phyloP scores from a whole-genome alignment of 192 early-diverging fungal genomes.

The Linnemannia schmuckeri region DNA sequence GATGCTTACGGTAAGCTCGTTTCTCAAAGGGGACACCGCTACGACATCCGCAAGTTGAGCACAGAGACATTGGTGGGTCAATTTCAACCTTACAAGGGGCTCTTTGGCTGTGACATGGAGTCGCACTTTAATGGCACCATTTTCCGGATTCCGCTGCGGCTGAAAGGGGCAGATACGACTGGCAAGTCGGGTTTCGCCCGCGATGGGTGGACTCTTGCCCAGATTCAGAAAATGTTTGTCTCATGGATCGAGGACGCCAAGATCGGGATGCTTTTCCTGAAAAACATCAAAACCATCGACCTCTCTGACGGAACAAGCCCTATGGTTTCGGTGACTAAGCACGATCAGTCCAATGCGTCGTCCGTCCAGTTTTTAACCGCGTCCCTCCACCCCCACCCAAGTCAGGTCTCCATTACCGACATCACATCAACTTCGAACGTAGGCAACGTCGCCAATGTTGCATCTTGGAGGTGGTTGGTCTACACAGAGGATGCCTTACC shows the following conservation, averaged over 20 bases:
- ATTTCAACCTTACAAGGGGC: constrained; percentile 19
- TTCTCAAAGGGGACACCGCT: not conserved
- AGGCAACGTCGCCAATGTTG: not conserved
- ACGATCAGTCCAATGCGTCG: no score
- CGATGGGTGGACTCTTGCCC: not conserved
- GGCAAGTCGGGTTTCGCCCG: not conserved
- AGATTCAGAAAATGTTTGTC: not conserved
- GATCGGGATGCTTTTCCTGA: constrained; percentile 10
- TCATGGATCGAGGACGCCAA: not conserved
- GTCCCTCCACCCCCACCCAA: not conserved
- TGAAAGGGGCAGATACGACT: not conserved
- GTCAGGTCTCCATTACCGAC: not conserved
- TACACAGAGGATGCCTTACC: not conserved
- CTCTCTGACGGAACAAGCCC: not conserved
- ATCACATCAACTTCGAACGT: not conserved
- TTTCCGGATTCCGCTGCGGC: constrained; percentile 38
- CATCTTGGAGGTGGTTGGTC: not conserved
- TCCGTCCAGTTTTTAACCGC: not conserved
- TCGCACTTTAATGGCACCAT: constrained; percentile 25
- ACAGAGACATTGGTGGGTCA: constrained; percentile 3
- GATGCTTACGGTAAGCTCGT: not conserved
- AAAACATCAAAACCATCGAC: not conserved
- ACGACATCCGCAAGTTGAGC: not conserved
- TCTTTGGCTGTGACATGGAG: constrained; percentile 23
- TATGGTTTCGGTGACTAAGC: not conserved